Evolutionary conservation across 495 filamentous ascomycete species (phyloP).

Genomic region (Aspergillus sparsus): DNA sequence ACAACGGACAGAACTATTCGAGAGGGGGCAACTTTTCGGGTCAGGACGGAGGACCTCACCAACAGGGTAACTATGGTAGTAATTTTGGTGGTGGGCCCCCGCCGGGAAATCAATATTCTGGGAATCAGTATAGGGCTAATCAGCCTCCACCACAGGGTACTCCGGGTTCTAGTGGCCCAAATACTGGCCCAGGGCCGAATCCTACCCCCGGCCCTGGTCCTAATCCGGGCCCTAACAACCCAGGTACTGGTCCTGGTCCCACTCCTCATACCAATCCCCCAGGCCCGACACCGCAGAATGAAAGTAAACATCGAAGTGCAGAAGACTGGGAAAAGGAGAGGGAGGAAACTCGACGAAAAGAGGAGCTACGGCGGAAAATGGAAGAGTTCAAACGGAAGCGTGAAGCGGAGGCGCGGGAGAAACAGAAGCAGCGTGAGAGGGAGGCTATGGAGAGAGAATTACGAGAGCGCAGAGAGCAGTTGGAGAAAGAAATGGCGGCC

Average conservation of each 20-base stretch:
- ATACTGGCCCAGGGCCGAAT: slow-evolving; percentile 8
- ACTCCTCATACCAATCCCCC: slow-evolving; percentile 5
- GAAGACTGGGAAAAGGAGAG: slow-evolving; percentile 48
- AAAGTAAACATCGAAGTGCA: slow-evolving; percentile 21
- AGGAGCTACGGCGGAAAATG: slow-evolving; percentile 56
- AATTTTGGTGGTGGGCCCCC: slow-evolving; percentile 33
- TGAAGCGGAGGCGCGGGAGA: slow-evolving; percentile 45
- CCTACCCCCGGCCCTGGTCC: slow-evolving; percentile 7
- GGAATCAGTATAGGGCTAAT: slow-evolving; percentile 37
- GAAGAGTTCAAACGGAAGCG: slow-evolving; percentile 64
- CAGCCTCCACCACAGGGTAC: slow-evolving; percentile 19
- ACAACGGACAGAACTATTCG: slow-evolving; percentile 18
- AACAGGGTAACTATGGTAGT: slow-evolving; percentile 27
- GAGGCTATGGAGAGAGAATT: slow-evolving; percentile 55
- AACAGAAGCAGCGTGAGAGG: slow-evolving; percentile 46
- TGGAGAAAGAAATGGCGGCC: slow-evolving; percentile 49
- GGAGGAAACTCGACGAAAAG: slow-evolving; percentile 63
- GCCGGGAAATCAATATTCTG: slow-evolving; percentile 37
- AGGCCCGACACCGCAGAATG: slow-evolving; percentile 21
- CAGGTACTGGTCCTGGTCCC: slow-evolving; percentile 4
- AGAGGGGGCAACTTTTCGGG: slow-evolving; percentile 15
- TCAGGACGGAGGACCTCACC: slow-evolving; percentile 21
- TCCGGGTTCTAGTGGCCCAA: slow-evolving; percentile 18
- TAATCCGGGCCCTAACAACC: neutral
- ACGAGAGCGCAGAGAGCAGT: slow-evolving; percentile 49